These are phyloP conservation scores for Fusarium acutatum DNA, from an alignment of 2,329 filamentous ascomycete species.

Conservation along the genomic window DNA sequence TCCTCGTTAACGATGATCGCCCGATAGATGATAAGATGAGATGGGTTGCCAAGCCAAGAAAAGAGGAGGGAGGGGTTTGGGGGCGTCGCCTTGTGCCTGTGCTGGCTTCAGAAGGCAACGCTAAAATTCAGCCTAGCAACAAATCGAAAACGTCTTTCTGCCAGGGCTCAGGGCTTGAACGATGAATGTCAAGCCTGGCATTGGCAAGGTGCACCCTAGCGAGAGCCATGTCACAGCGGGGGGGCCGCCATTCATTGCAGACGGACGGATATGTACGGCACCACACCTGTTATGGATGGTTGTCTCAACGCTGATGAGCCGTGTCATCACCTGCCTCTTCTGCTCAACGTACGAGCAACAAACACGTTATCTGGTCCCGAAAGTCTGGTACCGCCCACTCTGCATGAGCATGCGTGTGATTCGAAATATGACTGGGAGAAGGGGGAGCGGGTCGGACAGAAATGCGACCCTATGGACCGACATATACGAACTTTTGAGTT, in stretches of 20 bases:
- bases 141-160: slow-evolving; percentile 23
- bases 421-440: slow-evolving; percentile 28
- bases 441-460: slow-evolving; percentile 11
- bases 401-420: slow-evolving; percentile 39
- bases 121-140: slow-evolving; percentile 21
- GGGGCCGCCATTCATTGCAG: slow-evolving; percentile 10
- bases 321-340: slow-evolving; percentile 25
- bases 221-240: slow-evolving; percentile 14
- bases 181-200: slow-evolving; percentile 3
- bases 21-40: slow-evolving; percentile 35
- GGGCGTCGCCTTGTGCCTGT: slow-evolving; percentile 21
- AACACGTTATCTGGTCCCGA: slow-evolving; percentile 39
- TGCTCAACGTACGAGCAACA: slow-evolving; percentile 39
- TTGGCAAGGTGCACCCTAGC: slow-evolving; percentile 12
- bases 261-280: slow-evolving; percentile 16
- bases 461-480: slow-evolving; percentile 24
- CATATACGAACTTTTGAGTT: slow-evolving; percentile 40
- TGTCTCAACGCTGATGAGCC: slow-evolving; percentile 30
- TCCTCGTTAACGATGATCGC: slow-evolving; percentile 36
- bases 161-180: slow-evolving; percentile 3
- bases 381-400: slow-evolving; percentile 44
- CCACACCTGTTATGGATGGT: slow-evolving; percentile 18
- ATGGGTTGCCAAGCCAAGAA: slow-evolving; percentile 7
- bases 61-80: slow-evolving; percentile 3
- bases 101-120: slow-evolving; percentile 12